Base-by-base conservation (phyloP, 2,329 filamentous ascomycete genomes). In the Colletotrichum sublineola region DNA sequence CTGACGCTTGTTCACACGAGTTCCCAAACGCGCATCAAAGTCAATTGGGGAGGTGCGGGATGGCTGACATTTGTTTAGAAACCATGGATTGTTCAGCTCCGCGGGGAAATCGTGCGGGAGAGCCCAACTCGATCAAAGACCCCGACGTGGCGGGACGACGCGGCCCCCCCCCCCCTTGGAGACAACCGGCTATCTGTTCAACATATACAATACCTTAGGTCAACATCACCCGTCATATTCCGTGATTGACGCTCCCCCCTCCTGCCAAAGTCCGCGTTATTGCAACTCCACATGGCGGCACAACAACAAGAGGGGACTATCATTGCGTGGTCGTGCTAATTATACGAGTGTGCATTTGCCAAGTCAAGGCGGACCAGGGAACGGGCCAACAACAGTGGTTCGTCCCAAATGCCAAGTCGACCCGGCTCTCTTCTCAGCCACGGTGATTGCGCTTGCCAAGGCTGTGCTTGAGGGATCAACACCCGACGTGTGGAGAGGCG, bases 391-490 rank as follows among this genome's bases (percentile, higher is more conserved):
- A 36, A 55, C 60, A 24, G 46, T 29, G 60, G 66, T 70, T 70
- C 66, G 65, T 64, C 60, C 53, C 60, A 69, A 61, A 42, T 40
- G 70, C 70, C 66, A 73, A 73, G 70, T n/a, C 33, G 38, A n/a
- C 53, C 29, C 24, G 40, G 60, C 44, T 60, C 18, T 60, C 38
- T 42, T 50, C 70, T 70, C 60, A 73, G 70, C 70, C 70, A 73
- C 70, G 60, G 66, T 65, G 70, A 73, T 70, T 72, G 69, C 69
- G 69, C 69, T 64, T 31, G 52, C 52, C 66, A 63, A 66, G 70
- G 70, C 70, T 64, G 53, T 73, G 70, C 48, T 69, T 48, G 42
- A 44, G n/a, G 38, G 70, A 69, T 73, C 66, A 50, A 29, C 70
- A 62, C 24, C 18, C 66, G 36, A 46, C 40, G 20, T 58, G 68